Base-by-base conservation (phyloP, 1,139 yeast genomes). In the Candida tropicalis region DNA sequence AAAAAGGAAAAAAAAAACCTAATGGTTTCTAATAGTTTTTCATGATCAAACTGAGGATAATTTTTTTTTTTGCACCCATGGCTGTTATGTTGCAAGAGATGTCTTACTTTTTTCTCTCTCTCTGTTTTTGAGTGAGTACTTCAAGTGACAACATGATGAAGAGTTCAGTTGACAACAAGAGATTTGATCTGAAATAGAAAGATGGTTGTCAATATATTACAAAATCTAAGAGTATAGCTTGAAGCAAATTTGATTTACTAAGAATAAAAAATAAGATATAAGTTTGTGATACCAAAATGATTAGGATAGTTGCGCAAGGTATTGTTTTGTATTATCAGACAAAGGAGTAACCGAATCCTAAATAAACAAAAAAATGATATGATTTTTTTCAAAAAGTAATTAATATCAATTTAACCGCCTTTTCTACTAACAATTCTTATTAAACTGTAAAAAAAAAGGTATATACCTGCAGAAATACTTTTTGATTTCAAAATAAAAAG, bases 191-290 rank as follows among this genome's bases (percentile, higher is more conserved):
- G 17, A 16, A 16, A 12, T 18, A 22, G 27, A 33, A 33, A n/a
- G 36, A 31, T 31, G 24, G 35, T 31, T 31, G 25, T 31, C 25
- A 31, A 31, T 20, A 18, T 31, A n/a, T 31, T 31, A 31, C 35
- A 31, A 31, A 31, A 17, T n/a, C n/a, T n/a, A 10, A 4, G n/a
- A n/a, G 7, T 10, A 11, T n/a, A 12, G 17, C 12, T n/a, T 8
- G 15, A 10, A n/a, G 18, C 24, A 5, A 31, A n/a, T 27, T 10
- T 12, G n/a, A n/a, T n/a, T n/a, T n/a, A n/a, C n/a, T n/a, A n/a
- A n/a, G n/a, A n/a, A n/a, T n/a, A n/a, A n/a, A 12, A 31, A 31
- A 11, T 18, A 31, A 17, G 15, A 31, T 6, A 18, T n/a, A 5
- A 20, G 13, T 31, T 31, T 31, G 35, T 31, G 35, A 7, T 29